Conservation (phyloP, 2,329 filamentous ascomycete genomes). For the Penicillium brasilianum region DNA sequence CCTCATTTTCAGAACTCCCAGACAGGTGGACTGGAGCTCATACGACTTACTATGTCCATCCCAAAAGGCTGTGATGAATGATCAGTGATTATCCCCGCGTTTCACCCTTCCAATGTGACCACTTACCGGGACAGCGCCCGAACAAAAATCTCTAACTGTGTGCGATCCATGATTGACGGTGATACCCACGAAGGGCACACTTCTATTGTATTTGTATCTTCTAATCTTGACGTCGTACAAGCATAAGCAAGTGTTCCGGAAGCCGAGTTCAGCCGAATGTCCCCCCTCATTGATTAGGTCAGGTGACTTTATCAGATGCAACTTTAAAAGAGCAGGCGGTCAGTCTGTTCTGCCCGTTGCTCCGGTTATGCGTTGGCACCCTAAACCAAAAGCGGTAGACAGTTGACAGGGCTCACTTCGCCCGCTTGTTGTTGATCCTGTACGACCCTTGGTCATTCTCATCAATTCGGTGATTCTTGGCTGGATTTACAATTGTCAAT, state of each 20-base stretch:
- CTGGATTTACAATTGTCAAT: slow-evolving; percentile 22
- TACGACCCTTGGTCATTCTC: slow-evolving; percentile 24
- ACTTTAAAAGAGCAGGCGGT: slow-evolving; percentile 30
- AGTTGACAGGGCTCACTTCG: slow-evolving; percentile 42
- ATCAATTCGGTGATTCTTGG: slow-evolving; percentile 16
- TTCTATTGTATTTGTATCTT: background rate
- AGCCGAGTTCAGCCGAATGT: background rate
- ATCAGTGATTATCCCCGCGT: slow-evolving; percentile 24
- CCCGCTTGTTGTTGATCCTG: slow-evolving; percentile 32
- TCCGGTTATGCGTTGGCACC: slow-evolving; percentile 45
- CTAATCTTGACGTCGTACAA: background rate
- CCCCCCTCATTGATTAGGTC: slow-evolving; percentile 32
- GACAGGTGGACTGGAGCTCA: background rate
- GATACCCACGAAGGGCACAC: background rate
- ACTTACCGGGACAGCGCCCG: slow-evolving; percentile 50
- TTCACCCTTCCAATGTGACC: background rate
- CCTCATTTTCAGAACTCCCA: no score
- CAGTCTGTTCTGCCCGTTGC: slow-evolving; percentile 40
- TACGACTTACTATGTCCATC: slow-evolving; percentile 69
- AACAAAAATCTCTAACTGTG: slow-evolving; percentile 44
- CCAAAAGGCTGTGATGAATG: slow-evolving; percentile 61
- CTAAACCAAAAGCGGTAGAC: slow-evolving; percentile 49
- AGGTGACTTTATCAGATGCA: slow-evolving; percentile 24
- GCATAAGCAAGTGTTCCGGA: background rate
- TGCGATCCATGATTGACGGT: slow-evolving; percentile 14